Percentiles rank a stretch among this genome's conserved stretches.
phyloP scores from a whole-genome alignment of 2,329 filamentous ascomycete species.

The Talaromyces sp. region DNA sequence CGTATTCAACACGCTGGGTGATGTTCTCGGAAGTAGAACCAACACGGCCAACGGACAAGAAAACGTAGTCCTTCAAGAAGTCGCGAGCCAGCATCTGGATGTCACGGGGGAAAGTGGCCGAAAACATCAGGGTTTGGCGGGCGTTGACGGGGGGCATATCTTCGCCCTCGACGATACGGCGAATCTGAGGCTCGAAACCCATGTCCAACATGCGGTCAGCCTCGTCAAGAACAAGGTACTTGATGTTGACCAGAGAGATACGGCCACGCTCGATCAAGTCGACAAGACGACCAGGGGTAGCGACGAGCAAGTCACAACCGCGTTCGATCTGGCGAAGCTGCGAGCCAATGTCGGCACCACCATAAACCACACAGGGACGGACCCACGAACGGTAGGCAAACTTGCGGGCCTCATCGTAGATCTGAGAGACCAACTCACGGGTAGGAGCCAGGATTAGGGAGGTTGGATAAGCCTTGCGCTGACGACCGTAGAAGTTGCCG shows the following conservation, averaged over 20 bases:
- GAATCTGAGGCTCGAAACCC: slow-evolving; percentile 99
- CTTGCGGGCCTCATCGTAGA: slow-evolving; percentile 95
- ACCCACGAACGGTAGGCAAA: slow-evolving; percentile 99
- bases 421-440: slow-evolving; percentile 97
- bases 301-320: slow-evolving; percentile 93
- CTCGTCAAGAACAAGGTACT: slow-evolving; percentile 97
- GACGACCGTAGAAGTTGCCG: slow-evolving; percentile 70
- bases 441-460: slow-evolving; percentile 94
- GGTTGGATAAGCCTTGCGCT: slow-evolving; percentile 96
- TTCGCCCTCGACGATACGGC: slow-evolving; percentile 95
- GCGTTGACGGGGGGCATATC: slow-evolving; percentile 82
- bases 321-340: slow-evolving; percentile 98
- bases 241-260: slow-evolving; percentile 97
- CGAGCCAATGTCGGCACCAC: slow-evolving; percentile 96
- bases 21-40: slow-evolving; percentile 99
- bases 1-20: slow-evolving; percentile 96
- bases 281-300: slow-evolving; percentile 93
- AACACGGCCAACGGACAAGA: slow-evolving; percentile 96
- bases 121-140: slow-evolving; percentile 99
- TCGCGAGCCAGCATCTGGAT: slow-evolving; percentile 99
- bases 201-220: slow-evolving; percentile 99
- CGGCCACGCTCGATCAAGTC: slow-evolving; percentile 97
- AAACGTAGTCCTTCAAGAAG: slow-evolving; percentile 98
- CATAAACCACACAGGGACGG: slow-evolving; percentile 95
- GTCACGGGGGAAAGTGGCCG: slow-evolving; percentile 96